phyloP scores from a whole-genome alignment of 768 basidiomycete genomes.

The Hericium alpestre region DNA sequence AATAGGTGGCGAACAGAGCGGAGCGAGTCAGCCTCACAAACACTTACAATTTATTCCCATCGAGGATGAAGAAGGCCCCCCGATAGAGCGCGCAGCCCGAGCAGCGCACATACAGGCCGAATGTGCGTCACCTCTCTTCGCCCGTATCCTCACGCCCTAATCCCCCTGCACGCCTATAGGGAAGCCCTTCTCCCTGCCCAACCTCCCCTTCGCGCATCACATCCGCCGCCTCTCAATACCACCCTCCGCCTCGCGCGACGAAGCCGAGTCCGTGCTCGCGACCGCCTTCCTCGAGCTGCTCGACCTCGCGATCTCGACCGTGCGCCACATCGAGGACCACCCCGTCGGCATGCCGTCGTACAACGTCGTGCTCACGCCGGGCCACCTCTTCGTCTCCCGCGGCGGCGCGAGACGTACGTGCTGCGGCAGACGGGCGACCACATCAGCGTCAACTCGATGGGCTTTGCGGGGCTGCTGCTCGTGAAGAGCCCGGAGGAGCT shows the following conservation, averaged over 20 bases:
- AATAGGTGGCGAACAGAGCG: slow-evolving; percentile 64
- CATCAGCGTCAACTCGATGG: slow-evolving; percentile 76
- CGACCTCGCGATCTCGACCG: slow-evolving; percentile 65
- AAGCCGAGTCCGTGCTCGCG: slow-evolving; percentile 43
- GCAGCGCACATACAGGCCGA: slow-evolving; percentile 46
- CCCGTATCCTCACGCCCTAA: neutral
- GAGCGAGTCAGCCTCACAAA: slow-evolving; percentile 86
- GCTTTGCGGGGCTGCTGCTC: slow-evolving; percentile 82
- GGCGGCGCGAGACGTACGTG: slow-evolving; percentile 49
- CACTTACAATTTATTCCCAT: slow-evolving; percentile 81
- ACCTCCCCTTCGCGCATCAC: slow-evolving; percentile 75
- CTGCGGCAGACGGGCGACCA: slow-evolving; percentile 42
- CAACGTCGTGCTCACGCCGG: slow-evolving; percentile 71
- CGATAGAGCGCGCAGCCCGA: slow-evolving; percentile 64
- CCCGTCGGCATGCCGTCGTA: slow-evolving; percentile 63
- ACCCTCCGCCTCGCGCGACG: slow-evolving; percentile 22
- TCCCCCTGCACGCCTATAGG: slow-evolving; percentile 29
- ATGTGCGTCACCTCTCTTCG: slow-evolving; percentile 24
- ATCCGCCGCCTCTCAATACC: slow-evolving; percentile 41
- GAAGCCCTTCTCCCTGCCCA: slow-evolving; percentile 57
- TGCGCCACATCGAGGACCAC: slow-evolving; percentile 56
- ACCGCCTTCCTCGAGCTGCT: slow-evolving; percentile 61
- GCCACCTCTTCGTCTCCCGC: slow-evolving; percentile 83
- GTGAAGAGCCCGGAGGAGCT: slow-evolving; percentile 76
- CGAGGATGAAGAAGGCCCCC: slow-evolving; percentile 51